phyloP scores from a whole-genome alignment of 1,139 yeast species.

The Blastobotrys ciferrii region DNA sequence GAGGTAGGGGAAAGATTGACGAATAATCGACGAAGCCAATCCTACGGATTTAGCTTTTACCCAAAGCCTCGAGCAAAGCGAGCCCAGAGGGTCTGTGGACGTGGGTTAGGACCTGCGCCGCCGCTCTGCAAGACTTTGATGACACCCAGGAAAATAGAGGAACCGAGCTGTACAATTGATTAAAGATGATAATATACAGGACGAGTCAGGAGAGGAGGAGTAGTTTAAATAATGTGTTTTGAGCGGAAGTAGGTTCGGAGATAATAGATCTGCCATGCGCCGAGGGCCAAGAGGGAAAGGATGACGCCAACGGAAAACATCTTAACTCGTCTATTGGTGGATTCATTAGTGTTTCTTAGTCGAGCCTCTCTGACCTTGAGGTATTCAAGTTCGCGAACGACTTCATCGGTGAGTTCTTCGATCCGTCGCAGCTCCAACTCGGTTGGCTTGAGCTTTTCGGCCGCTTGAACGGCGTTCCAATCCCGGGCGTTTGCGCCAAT shows the following conservation, averaged over 20 bases:
- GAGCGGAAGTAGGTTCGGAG: conserved; percentile 91
- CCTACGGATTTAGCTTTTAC: too few species aligned
- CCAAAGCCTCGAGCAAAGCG: too few species aligned
- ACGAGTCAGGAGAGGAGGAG: neutral
- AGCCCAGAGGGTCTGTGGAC: too few species aligned
- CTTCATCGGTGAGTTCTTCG: conserved; percentile 80
- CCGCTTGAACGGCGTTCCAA: conserved; percentile 93
- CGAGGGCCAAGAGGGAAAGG: conserved; percentile 68
- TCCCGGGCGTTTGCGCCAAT: conserved; percentile 97
- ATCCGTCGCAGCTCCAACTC: conserved; percentile 84
- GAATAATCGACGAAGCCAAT: too few species aligned
- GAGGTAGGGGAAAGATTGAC: too few species aligned
- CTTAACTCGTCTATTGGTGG: conserved; percentile 79
- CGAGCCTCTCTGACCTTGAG: conserved; percentile 84
- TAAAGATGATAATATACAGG: conserved; percentile 3
- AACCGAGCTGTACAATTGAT: neutral
- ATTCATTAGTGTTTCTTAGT: conserved; percentile 94
- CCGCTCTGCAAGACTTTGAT: too few species aligned
- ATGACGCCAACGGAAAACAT: conserved; percentile 74
- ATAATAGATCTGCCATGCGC: conserved; percentile 89
- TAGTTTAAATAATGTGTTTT: conserved; percentile 74
- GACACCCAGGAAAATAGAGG: too few species aligned
- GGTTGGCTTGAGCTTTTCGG: conserved; percentile 87
- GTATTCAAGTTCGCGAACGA: conserved; percentile 73
- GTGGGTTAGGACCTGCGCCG: too few species aligned